Base-by-base conservation (phyloP, 2,329 filamentous ascomycete genomes). In the Dissoconium aciculare region DNA sequence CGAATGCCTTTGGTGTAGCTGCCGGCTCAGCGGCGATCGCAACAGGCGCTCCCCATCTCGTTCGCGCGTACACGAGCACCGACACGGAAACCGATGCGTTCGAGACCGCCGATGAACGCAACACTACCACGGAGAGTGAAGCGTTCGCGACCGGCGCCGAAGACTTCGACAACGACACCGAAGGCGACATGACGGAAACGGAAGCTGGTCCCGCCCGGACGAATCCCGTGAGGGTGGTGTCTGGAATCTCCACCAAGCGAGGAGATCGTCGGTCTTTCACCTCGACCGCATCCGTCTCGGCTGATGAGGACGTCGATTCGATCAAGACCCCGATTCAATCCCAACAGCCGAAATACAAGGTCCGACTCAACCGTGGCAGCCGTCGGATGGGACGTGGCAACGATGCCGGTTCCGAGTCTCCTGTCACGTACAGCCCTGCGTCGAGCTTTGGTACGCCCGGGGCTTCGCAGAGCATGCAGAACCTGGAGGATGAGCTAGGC, bases 141-240 rank as follows among this genome's bases (percentile, higher is more conserved):
- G 83, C 83, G 40, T 95, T 95, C 70, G 80, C 92, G 53, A 94
- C 87, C 3, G 84, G 81, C n/a, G 71, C 74, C 11, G 89, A 95
- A 51, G 73, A 65, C 38, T 58, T 74, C 32, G 79, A 82, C 11
- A 84, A 76, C 48, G 78, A 73, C 34, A 44, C 37, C 5, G 41
- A 44, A 34, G 82, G 83, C 38, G 78, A 84, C 42, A 63, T 79
- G 28, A 92, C 84, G 1, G 87, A 93, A 57, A 95, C 85, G 1
- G 87, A 94, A 53, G 68, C 64, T 31, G 60, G 32, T 15, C 23
- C 35, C 6, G 35, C 30, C 19, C 32, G 38, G 17, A 38, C 33
- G 11, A 29, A n/a, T n/a, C n/a, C n/a, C n/a, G n/a, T n/a, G n/a
- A n/a, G n/a, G n/a, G n/a, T n/a, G n/a, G n/a, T n/a, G n/a, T n/a